Evolutionary conservation across 208 protist genomes (phyloP).

Genomic region (Trypanosoma cruzi): DNA sequence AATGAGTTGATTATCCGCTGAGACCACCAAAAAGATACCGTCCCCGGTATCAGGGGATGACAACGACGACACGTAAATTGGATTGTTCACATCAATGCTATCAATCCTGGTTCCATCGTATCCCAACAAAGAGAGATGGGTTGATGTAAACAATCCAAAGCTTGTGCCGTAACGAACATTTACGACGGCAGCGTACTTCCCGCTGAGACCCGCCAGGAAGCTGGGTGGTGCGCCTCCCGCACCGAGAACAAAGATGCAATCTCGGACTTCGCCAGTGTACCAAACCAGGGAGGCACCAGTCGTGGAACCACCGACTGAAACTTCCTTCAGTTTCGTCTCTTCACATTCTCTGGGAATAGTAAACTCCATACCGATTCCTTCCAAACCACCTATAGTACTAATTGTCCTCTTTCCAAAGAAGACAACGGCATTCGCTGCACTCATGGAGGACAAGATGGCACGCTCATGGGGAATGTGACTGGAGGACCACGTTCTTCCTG

Average conservation of each 20-base stretch:
- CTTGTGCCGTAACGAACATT: slow-evolving; percentile 23
- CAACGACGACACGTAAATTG: slow-evolving; percentile 17
- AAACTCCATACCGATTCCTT: slow-evolving; percentile 4
- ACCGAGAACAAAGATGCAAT: slow-evolving; percentile 19
- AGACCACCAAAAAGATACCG: slow-evolving; percentile 20
- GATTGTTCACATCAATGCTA: background rate
- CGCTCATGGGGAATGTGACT: background rate
- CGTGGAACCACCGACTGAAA: background rate
- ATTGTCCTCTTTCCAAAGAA: slow-evolving; percentile 18
- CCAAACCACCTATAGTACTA: background rate
- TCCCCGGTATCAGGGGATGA: slow-evolving; percentile 7
- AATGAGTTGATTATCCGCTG: background rate
- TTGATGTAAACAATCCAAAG: slow-evolving; percentile 14
- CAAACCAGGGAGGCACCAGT: slow-evolving; percentile 11
- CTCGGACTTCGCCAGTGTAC: slow-evolving; percentile 4
- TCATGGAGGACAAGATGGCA: background rate
- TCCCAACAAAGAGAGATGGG: background rate
- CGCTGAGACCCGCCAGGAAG: slow-evolving; percentile 5
- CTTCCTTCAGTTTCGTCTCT: background rate
- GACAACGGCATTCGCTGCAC: background rate
- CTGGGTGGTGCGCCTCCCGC: slow-evolving; percentile 7
- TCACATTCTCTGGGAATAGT: background rate
- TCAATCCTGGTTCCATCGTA: background rate
- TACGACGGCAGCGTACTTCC: background rate
- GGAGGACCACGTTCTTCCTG: background rate